A percentile compares a stretch with the other conserved stretches of the same genome.
phyloP scores from a whole-genome alignment of 78 protist genomes.

The Emiliania huxleyi region DNA sequence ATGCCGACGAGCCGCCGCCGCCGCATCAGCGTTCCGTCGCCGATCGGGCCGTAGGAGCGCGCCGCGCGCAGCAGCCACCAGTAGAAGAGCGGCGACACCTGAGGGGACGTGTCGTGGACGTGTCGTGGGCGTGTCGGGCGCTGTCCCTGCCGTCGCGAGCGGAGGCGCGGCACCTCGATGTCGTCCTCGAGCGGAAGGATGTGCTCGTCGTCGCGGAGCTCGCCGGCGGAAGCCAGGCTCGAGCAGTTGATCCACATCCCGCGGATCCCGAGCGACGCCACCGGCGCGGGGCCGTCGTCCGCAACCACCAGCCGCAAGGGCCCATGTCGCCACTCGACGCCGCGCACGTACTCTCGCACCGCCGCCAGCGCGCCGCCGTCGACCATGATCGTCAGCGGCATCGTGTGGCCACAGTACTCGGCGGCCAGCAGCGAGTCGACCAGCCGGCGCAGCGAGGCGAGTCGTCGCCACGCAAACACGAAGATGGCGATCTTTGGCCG shows the following conservation, averaged over 20 bases:
- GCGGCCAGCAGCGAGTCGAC: not conserved
- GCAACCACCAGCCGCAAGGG: not conserved
- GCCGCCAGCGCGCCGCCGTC: not conserved
- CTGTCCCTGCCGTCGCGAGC: too few relatives aligned
- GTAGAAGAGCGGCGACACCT: constrained; percentile 27
- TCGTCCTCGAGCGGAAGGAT: constrained; percentile 41
- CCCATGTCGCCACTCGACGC: constrained; percentile 34
- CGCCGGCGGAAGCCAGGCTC: too few relatives aligned
- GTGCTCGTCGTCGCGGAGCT: not conserved
- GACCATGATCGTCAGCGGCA: not conserved
- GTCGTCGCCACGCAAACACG: constrained; percentile 5
- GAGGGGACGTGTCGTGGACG: too few relatives aligned
- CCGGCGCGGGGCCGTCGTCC: not conserved
- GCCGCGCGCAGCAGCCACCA: constrained; percentile 11
- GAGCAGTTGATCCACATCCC: constrained; percentile 23
- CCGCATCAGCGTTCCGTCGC: not conserved
- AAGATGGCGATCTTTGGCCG: not conserved
- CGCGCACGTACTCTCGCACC: not conserved
- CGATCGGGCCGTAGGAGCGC: not conserved
- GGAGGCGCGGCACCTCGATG: constrained; percentile 40
- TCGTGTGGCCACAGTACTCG: not conserved
- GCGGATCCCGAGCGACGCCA: not conserved
- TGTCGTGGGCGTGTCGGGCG: too few relatives aligned
- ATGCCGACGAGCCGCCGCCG: not conserved
- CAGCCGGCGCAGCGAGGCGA: not conserved